phyloP scores from a whole-genome alignment of 2,329 filamentous ascomycete genomes.

The Bimuria novae-zelandiae region DNA sequence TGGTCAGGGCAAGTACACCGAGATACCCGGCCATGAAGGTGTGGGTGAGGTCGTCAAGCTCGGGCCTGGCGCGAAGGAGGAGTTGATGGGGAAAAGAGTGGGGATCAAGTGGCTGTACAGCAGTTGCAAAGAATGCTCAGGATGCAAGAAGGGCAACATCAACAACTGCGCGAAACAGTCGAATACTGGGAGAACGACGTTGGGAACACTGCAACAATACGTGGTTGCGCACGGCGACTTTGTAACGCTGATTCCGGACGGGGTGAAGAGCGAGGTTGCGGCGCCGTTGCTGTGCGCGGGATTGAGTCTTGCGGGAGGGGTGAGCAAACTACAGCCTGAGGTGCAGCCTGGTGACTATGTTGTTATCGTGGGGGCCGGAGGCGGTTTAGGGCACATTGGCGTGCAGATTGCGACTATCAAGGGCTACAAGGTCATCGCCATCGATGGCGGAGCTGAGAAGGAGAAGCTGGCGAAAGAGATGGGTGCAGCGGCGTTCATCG shows the following conservation, averaged over 20 bases:
- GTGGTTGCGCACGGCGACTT: slow-evolving; percentile 40
- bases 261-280: slow-evolving; percentile 43
- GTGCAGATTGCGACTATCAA: slow-evolving; percentile 83
- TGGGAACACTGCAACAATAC: slow-evolving; percentile 45
- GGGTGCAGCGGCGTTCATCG: slow-evolving; percentile 74
- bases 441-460: slow-evolving; percentile 85
- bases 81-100: slow-evolving; percentile 44
- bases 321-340: slow-evolving; percentile 82
- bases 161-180: slow-evolving; percentile 51
- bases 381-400: slow-evolving; percentile 77
- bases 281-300: slow-evolving; percentile 45
- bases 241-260: slow-evolving; percentile 40
- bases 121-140: slow-evolving; percentile 46
- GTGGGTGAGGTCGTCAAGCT: slow-evolving; percentile 49
- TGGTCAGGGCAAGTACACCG: slow-evolving; percentile 50
- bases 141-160: slow-evolving; percentile 42
- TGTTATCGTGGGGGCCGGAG: slow-evolving; percentile 83
- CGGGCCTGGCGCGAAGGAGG: slow-evolving; percentile 30
- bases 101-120: slow-evolving; percentile 54
- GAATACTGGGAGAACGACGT: slow-evolving; percentile 49
- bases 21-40: slow-evolving; percentile 55
- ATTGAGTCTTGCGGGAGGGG: slow-evolving; percentile 72
- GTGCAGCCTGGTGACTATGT: slow-evolving; percentile 74
- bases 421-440: slow-evolving; percentile 80
- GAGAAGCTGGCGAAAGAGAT: slow-evolving; percentile 68